Evolutionary conservation across 371 early-diverging fungal genomes (phyloP).

Genomic region (Batrachochytrium dendrobatidis): DNA sequence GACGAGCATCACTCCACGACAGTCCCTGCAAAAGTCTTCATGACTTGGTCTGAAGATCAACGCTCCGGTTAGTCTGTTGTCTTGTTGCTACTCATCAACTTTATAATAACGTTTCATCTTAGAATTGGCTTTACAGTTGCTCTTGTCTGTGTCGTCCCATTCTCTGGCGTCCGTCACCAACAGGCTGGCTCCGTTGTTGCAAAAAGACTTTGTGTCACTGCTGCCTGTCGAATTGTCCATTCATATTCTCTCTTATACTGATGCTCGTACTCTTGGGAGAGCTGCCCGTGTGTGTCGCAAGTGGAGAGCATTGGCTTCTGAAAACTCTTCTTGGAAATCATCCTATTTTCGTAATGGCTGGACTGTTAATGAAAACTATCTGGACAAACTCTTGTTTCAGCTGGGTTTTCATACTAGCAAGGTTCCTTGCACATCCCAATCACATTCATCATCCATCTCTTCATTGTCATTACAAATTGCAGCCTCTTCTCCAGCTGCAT

Average conservation of each 20-base stretch:
- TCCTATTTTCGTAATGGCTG: constrained; percentile 17
- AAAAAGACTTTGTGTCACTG: constrained; percentile 38
- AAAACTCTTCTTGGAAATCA: constrained; percentile 22
- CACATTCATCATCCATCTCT: not conserved
- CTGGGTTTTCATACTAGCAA: no score
- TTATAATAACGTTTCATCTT: no score
- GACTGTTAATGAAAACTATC: constrained; percentile 16
- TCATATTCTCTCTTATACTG: constrained; percentile 53
- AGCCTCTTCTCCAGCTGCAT: no score
- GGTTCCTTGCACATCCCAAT: no score
- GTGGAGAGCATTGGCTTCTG: constrained; percentile 18
- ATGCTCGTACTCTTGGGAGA: constrained; percentile 26
- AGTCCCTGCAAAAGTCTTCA: not conserved
- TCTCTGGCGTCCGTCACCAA: constrained; percentile 45
- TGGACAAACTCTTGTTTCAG: constrained; percentile 2
- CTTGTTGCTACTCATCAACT: constrained; percentile 5
- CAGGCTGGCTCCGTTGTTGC: constrained; percentile 53
- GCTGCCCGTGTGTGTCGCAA: constrained; percentile 11
- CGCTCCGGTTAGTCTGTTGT: constrained; percentile 5
- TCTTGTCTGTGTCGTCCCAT: constrained; percentile 52
- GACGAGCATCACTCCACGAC: constrained; percentile 3
- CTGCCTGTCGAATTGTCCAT: constrained; percentile 55
- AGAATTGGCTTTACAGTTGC: constrained; percentile 61
- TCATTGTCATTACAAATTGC: not conserved
- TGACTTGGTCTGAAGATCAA: not conserved